These are phyloP conservation scores for Diaporthe citri DNA, from an alignment of 2,329 filamentous ascomycete genomes.

Conservation along the genomic window DNA sequence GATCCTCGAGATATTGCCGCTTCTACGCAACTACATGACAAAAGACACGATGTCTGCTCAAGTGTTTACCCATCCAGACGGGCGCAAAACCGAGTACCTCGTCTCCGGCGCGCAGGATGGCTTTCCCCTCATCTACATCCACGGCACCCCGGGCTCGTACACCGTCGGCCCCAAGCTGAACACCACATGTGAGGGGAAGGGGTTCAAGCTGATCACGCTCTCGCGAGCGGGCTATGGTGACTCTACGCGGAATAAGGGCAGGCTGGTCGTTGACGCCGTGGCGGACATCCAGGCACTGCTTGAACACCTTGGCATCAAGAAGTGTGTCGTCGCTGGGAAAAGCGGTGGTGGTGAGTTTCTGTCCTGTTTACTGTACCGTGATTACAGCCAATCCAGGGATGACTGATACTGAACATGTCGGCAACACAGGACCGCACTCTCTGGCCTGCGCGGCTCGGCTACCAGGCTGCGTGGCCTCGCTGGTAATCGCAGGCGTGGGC, in stretches of 20 bases:
- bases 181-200: slow-evolving; percentile 24
- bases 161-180: slow-evolving; percentile 2
- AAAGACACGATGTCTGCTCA: slow-evolving; percentile 24
- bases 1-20: neutral
- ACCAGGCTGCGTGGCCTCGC: slow-evolving; percentile 32
- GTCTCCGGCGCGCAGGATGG: slow-evolving; percentile 33
- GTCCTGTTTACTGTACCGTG: no score
- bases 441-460: slow-evolving; percentile 36
- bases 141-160: slow-evolving; percentile 37
- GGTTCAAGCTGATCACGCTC: slow-evolving; percentile 36
- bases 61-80: slow-evolving; percentile 30
- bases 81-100: slow-evolving; percentile 37
- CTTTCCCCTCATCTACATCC: slow-evolving; percentile 33
- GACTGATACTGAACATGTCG: neutral
- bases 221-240: slow-evolving; percentile 36
- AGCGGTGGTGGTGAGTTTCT: slow-evolving; percentile 36
- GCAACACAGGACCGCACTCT: slow-evolving; percentile 25
- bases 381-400: neutral
- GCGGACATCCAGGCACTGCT: slow-evolving; percentile 37
- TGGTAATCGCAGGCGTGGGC: slow-evolving; percentile 23
- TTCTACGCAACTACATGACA: neutral
- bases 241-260: slow-evolving; percentile 31
- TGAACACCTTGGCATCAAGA: slow-evolving; percentile 34
- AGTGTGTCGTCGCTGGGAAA: slow-evolving; percentile 33
- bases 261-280: slow-evolving; percentile 29